phyloP scores from a whole-genome alignment of 1,139 yeast genomes.

The Yamadazyma jaroonii region DNA sequence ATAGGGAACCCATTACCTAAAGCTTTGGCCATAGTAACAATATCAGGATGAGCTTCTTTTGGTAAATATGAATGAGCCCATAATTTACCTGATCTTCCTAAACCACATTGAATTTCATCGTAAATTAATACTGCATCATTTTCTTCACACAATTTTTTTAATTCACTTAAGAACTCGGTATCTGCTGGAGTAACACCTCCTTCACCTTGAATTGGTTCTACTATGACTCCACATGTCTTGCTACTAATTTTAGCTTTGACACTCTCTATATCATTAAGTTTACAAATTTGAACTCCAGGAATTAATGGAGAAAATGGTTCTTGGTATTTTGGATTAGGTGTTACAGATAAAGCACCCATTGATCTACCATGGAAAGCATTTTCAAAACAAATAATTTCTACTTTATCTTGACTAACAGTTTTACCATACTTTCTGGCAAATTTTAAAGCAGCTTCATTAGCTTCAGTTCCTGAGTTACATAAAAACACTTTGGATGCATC shows the following conservation, averaged over 20 bases:
- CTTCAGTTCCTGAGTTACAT: constrained; percentile 94
- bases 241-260: constrained; percentile 55
- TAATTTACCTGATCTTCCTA: constrained; percentile 86
- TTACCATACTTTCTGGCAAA: constrained; percentile 90
- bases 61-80: constrained; percentile 89
- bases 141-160: constrained; percentile 66
- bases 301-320: constrained; percentile 85
- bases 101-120: constrained; percentile 96
- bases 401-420: constrained; percentile 50
- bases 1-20: constrained; percentile 98
- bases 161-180: constrained; percentile 58
- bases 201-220: constrained; percentile 98
- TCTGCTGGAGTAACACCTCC: constrained; percentile 83
- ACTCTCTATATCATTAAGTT: constrained; percentile 55
- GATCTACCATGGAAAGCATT: constrained; percentile 95
- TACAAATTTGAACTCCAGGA: constrained; percentile 75
- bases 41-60: constrained; percentile 85
- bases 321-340: constrained; percentile 91
- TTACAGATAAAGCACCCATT: constrained; percentile 88
- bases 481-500: constrained; percentile 82
- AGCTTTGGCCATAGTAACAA: constrained; percentile 91
- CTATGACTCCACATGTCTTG: constrained; percentile 86
- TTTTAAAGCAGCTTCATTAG: constrained; percentile 95
- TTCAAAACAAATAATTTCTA: constrained; percentile 78
- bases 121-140: constrained; percentile 77